Percentiles rank a stretch among this genome's conserved stretches.
Conservation (phyloP, 208 protist genomes). For the Acanthamoeba royreba region DNA sequence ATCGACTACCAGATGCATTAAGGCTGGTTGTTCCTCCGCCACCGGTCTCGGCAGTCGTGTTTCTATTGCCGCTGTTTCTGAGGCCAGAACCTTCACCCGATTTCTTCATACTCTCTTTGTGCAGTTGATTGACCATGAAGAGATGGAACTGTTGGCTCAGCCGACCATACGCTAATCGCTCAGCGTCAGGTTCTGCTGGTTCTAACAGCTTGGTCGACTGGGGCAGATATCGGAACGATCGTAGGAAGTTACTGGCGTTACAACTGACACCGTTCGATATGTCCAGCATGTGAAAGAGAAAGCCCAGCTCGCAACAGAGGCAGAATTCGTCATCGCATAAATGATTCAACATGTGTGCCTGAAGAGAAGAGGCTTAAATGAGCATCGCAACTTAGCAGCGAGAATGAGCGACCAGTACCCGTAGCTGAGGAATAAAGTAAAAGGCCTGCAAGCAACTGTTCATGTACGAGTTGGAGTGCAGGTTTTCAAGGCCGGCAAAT, state of each 20-base stretch:
- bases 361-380: too few species aligned
- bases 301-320: slow-evolving; percentile 74
- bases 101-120: slow-evolving; percentile 59
- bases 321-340: slow-evolving; percentile 73
- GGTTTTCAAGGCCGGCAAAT: slow-evolving; percentile 75
- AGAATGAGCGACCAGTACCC: neutral
- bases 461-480: slow-evolving; percentile 71
- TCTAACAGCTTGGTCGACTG: slow-evolving; percentile 53
- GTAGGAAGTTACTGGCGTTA: slow-evolving; percentile 74
- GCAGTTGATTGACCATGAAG: slow-evolving; percentile 74
- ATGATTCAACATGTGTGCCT: slow-evolving; percentile 61
- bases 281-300: slow-evolving; percentile 74
- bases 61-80: neutral
- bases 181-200: neutral
- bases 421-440: slow-evolving; percentile 71
- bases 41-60: too few species aligned
- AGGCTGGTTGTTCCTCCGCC: too few species aligned
- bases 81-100: neutral
- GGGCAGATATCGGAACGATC: slow-evolving; percentile 71
- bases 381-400: neutral
- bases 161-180: neutral
- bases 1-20: too few species aligned
- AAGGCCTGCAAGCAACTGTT: slow-evolving; percentile 74
- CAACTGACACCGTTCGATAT: slow-evolving; percentile 40
- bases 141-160: slow-evolving; percentile 68